Conservation (phyloP, 345 rosid genomes). For the Ceriops tagal region DNA sequence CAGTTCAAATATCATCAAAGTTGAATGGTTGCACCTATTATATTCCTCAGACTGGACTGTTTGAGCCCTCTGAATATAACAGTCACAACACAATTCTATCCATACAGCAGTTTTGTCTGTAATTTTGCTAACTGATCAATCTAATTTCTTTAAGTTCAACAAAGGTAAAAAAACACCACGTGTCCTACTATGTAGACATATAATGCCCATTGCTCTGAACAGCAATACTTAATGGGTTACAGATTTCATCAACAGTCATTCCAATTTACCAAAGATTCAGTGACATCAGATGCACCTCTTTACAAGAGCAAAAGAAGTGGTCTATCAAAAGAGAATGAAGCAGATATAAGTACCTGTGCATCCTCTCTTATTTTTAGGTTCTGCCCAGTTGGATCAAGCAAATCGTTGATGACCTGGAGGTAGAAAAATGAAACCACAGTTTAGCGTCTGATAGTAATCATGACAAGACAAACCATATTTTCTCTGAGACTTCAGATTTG, state of each 20-base stretch:
- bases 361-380: slow-evolving; percentile 92
- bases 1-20: too few relatives aligned
- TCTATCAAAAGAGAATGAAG: slow-evolving; percentile 1
- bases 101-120: too few relatives aligned
- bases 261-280: not conserved
- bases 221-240: not conserved
- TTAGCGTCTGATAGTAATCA: slow-evolving; percentile 2
- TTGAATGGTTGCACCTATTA: too few relatives aligned
- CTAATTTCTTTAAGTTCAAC: not conserved
- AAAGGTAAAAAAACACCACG: not conserved
- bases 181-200: not conserved
- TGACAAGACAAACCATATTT: not conserved
- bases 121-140: not conserved
- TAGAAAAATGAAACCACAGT: not conserved
- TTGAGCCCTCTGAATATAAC: not conserved
- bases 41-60: too few relatives aligned
- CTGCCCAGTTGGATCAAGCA: slow-evolving; percentile 83
- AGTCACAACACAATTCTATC: not conserved
- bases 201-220: not conserved
- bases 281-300: not conserved
- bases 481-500: not conserved
- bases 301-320: not conserved
- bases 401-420: slow-evolving; percentile 81
- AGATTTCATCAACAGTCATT: not conserved
- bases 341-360: slow-evolving; percentile 53